Conservation (phyloP, 2,329 filamentous ascomycete genomes). For the Gaeumannomyces tritici region DNA sequence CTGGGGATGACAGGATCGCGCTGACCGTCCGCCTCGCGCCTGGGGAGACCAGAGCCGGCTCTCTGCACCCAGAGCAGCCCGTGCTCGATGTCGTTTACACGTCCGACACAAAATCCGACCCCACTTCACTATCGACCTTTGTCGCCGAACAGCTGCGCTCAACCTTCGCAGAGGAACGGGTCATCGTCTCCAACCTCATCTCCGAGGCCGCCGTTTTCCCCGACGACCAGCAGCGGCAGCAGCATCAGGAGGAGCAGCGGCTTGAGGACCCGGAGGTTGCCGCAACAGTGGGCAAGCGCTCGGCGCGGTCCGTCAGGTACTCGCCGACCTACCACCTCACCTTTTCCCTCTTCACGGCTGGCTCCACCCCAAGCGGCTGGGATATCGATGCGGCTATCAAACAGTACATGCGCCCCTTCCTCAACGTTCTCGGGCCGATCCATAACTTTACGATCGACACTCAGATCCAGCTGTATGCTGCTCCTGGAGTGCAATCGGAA, state of each 20-base stretch:
- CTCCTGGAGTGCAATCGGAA: conserved; percentile 50
- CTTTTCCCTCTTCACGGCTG: conserved; percentile 86
- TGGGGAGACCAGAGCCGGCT: conserved; percentile 49
- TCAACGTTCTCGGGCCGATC: conserved; percentile 70
- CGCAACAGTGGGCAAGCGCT: conserved; percentile 56
- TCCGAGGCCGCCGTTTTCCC: conserved; percentile 28
- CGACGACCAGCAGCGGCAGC: conserved; percentile 10
- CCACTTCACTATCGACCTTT: conserved; percentile 62
- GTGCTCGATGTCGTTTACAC: conserved; percentile 72
- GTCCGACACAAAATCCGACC: conserved; percentile 55
- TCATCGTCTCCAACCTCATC: conserved; percentile 68
- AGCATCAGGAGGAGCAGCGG: conserved; percentile 8
- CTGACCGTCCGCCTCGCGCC: conserved; percentile 63
- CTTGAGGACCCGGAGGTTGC: conserved; percentile 33
- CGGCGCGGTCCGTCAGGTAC: conserved; percentile 81
- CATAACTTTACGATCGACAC: conserved; percentile 96
- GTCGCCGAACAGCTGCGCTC: conserved; percentile 69
- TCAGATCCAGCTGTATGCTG: conserved; percentile 91
- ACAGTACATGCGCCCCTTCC: conserved; percentile 71
- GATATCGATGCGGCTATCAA: conserved; percentile 76
- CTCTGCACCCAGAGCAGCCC: conserved; percentile 59
- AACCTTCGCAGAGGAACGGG: conserved; percentile 80
- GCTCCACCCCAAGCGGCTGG: conserved; percentile 74
- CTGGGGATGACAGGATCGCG: conserved; percentile 43
- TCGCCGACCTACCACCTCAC: conserved; percentile 91